Evolutionary conservation across 2,329 filamentous ascomycete genomes (phyloP), one percentile per base, ranked within the genome.

Genomic region (Lecanoromycetidae sp.): DNA sequence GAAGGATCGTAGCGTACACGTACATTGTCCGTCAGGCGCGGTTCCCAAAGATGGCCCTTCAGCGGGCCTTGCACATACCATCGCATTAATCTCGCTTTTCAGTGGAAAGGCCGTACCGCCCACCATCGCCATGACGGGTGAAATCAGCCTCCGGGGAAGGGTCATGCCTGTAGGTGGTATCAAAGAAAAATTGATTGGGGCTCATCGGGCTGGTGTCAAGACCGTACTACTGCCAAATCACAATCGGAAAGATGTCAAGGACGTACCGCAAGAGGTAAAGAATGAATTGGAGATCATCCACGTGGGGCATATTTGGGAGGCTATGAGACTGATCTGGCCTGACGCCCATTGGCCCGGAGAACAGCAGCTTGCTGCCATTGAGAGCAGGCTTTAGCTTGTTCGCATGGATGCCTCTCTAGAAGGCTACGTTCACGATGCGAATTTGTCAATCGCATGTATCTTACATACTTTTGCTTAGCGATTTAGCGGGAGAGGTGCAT

Each of bases 131-230:
- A 98, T 98, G 91, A 98, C 91, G 0, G 79, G 79, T 7, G 79
- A 83, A 59, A 68, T 82, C 52, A 87, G 84, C 48, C 77, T 98
- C 22, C 78, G 91, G 34, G 91, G 91, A 19, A 80, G 87, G 54
- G 84, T 98, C 48, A 86, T 91, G 66, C 87, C 90, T 22, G 91
- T 98, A 29, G 91, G 91, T 44, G 91, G 91, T 15, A 96, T 98
- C 69, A 95, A 96, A 68, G 90, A 98, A 76, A 98, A 98, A 66
- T 74, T 96, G 44, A 96, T 98, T 60, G 91, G 91, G 19, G 91
- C 91, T 7, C 72, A 93, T 60, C 77, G 90, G 46, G 91, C 91
- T 2, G 91, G 91, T 23, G 90, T 98, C 52, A 94, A 94, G 74
- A 90, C 86, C 26, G 90, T 98, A 6, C 64, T 98, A 51, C 70